A percentile compares a stretch with the other conserved stretches of the same genome.
Conservation (phyloP, 306 rosid species). For the Arachis stenosperma region DNA sequence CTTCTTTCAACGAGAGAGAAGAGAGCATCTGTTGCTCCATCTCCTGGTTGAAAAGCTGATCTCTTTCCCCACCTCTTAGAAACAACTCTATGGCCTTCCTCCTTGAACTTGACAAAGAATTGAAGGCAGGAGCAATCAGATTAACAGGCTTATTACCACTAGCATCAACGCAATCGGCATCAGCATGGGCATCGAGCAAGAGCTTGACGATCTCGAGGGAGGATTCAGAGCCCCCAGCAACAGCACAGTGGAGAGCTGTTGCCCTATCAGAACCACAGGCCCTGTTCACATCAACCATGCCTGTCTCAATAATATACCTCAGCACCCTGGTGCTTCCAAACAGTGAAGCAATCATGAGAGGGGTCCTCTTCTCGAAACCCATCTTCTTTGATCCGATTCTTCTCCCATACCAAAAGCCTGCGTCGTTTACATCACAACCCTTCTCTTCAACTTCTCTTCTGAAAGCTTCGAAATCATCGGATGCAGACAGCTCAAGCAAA, state of each 20-base stretch:
- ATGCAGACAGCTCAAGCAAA: conserved; percentile 86
- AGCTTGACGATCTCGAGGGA: conserved; percentile 73
- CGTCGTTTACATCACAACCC: conserved; percentile 65
- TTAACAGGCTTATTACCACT: conserved; percentile 66
- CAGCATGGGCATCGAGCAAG: conserved; percentile 79
- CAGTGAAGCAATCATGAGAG: conserved; percentile 92
- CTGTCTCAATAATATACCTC: conserved; percentile 63
- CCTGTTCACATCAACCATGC: conserved; percentile 72
- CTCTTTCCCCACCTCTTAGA: conserved; percentile 64
- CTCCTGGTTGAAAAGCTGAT: conserved; percentile 44
- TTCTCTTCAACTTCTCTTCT: conserved; percentile 67
- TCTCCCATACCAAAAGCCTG: conserved; percentile 90
- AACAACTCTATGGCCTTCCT: conserved; percentile 75
- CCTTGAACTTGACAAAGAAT: conserved; percentile 48
- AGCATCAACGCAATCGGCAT: conserved; percentile 57
- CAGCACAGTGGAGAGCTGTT: conserved; percentile 95
- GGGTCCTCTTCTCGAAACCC: conserved; percentile 88
- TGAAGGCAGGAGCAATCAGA: conserved; percentile 64
- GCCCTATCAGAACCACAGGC: conserved; percentile 76
- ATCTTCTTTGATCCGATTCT: conserved; percentile 88
- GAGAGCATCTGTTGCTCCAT: conserved; percentile 50
- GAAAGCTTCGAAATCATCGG: conserved; percentile 74
- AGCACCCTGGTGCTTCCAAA: conserved; percentile 75
- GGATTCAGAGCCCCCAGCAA: conserved; percentile 74
- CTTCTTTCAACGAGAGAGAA: conserved; percentile 46